These are phyloP conservation scores for Nakazawaea ambrosiae DNA, from an alignment of 805 yeast species.

Conservation along the genomic window DNA sequence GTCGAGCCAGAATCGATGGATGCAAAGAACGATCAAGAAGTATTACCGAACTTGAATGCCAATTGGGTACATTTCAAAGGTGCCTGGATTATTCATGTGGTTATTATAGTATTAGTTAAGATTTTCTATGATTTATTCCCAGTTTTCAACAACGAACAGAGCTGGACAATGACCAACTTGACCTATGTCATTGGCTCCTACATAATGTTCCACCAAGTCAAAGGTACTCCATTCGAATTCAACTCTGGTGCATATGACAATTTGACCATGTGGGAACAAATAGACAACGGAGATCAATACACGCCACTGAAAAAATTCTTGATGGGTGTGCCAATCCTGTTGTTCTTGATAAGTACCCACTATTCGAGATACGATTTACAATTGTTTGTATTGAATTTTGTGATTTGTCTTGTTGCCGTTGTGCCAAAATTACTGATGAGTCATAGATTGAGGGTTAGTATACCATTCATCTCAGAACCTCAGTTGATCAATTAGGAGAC, in stretches of 20 bases:
- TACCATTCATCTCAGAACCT: conserved; percentile 38
- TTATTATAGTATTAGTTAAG: conserved; percentile 68
- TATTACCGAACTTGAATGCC: conserved; percentile 87
- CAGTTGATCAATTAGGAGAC: conserved; percentile 20
- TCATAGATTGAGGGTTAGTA: conserved; percentile 67
- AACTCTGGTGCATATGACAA: conserved; percentile 95
- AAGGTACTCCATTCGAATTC: conserved; percentile 96
- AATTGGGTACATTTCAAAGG: conserved; percentile 95
- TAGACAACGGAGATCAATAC: conserved; percentile 83
- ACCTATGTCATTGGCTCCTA: conserved; percentile 89
- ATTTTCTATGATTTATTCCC: conserved; percentile 75
- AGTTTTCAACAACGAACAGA: conserved; percentile 71
- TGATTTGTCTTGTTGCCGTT: conserved; percentile 80
- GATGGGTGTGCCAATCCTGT: conserved; percentile 84
- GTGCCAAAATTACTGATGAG: conserved; percentile 85
- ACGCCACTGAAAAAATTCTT: conserved; percentile 94
- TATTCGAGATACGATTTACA: conserved; percentile 80
- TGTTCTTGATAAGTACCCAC: conserved; percentile 84
- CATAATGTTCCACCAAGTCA: conserved; percentile 93
- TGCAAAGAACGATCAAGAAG: conserved; percentile 84
- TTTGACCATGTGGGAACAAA: conserved; percentile 98
- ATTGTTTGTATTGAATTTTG: conserved; percentile 70
- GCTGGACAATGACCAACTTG: conserved; percentile 91
- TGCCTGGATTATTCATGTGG: conserved; percentile 92
- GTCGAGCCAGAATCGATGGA: conserved; percentile 90